A percentile compares a stretch with the other conserved stretches of the same genome.
Conservation (phyloP, 1,284 basidiomycete genomes). For the Cutaneotrichosporon dermatis region DNA sequence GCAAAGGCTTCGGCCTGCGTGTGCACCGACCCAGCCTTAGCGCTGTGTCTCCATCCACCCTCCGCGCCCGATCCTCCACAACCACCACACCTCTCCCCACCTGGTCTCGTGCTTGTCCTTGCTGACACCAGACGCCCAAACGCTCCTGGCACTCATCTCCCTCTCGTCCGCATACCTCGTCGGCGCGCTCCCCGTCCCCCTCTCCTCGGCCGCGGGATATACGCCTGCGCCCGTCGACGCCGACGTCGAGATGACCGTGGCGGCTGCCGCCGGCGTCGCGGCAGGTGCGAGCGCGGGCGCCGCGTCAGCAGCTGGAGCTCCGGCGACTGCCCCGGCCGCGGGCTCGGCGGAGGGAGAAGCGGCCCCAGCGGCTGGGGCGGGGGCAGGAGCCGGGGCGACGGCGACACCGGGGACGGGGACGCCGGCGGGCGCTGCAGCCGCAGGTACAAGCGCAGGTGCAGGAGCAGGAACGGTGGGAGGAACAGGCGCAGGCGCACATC, state of each 20-base stretch:
- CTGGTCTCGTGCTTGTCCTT: not conserved
- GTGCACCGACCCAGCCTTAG: no score
- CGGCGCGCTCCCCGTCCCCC: conserved; percentile 20
- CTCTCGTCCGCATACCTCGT: conserved; percentile 15
- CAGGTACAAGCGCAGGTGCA: no score
- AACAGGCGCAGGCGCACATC: no score
- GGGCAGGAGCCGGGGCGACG: not conserved
- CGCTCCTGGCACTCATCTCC: conserved; percentile 20
- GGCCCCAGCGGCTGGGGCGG: not conserved
- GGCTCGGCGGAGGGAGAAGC: not conserved
- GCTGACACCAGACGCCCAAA: conserved; percentile 17
- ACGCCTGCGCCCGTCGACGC: not conserved
- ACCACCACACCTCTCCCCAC: no score
- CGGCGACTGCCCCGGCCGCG: not conserved
- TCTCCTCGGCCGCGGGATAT: conserved; percentile 1
- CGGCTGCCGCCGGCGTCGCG: not conserved
- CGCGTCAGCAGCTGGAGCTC: not conserved
- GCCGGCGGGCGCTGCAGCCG: not conserved
- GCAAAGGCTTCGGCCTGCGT: no score
- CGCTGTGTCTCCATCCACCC: no score
- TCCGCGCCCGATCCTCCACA: no score
- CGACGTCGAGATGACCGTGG: not conserved
- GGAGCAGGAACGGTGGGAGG: no score
- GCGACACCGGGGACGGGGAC: not conserved
- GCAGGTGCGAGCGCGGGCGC: not conserved